Evolutionary conservation across 2,329 filamentous ascomycete genomes (phyloP), one percentile per base, ranked within the genome.

Genomic region (Fusarium abutilonis): DNA sequence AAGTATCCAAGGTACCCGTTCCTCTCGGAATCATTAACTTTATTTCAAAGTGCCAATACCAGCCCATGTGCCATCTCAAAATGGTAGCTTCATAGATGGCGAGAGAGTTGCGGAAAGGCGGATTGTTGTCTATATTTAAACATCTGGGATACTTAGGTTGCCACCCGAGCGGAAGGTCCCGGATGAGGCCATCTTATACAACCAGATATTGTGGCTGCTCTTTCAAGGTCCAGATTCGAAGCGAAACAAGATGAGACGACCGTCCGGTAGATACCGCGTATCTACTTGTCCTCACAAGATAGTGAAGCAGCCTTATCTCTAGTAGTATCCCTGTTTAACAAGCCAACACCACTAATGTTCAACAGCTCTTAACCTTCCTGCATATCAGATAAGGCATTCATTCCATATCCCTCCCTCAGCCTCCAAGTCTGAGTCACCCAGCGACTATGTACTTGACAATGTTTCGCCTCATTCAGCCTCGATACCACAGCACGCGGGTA

Each of bases 351-450:
- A 19, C 35, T 6, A n/a, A 56, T 45, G 23, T 23, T 13, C 14
- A 28, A n/a, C 46, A 35, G 28, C 34, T 21, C 50, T 44, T 43
- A 38, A 35, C 28, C n/a, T 29, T 62, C 44, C 44, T 44, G 43
- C 43, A 17, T 42, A 15, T 42, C 8, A 35, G 19, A 36, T n/a
- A 42, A 63, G 52, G 44, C 45, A 41, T 40, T 35, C 60, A 54
- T 63, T 55, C 38, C 52, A 57, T 53, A 38, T 46, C 14, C 29
- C 48, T 64, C 39, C 43, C 56, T 57, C n/a, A 29, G 38, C 39
- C 21, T 48, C 17, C 29, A 47, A n/a, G 34, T 17, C 26, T 39
- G 23, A 42, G 48, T 15, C 14, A 14, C 34, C 44, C 32, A 42
- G 32, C 10, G 17, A 8, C 17, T 36, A 29, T 13, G 15, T 26